Evolutionary conservation across 306 rosid genomes (phyloP), one percentile per base, ranked within the genome.

Genomic region (Dryas alaskensis): DNA sequence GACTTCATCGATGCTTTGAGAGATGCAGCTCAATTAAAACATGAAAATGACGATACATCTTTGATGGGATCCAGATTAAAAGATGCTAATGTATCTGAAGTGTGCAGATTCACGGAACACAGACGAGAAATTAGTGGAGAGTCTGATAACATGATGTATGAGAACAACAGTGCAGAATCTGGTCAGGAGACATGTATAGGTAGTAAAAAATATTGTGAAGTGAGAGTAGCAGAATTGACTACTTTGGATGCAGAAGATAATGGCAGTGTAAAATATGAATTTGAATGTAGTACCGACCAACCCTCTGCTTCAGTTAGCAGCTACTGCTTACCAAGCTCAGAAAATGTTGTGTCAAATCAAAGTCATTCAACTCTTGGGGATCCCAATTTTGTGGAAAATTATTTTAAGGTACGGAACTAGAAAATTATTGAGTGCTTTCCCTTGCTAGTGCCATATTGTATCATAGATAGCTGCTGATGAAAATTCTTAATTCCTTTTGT

Each of bases 301-400:
- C 70, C 83, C 65, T 83, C 85, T 66, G 64, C 80, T 48, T 88
- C 92, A 61, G 78, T 65, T 40, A 69, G 76, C 50, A 79, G 80
- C 48, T 63, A 66, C 48, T 58, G 81, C 85, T 65, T 83, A n/a
- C 71, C 91, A 68, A 83, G 47, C 65, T 75, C 80, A 65, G 71
- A 65, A 55, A 72, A 73, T 61, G n/a, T 51, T 61, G 85, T 81
- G 81, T 85, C 86, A 84, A 80, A 84, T 70, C 83, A 70, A 71
- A 60, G 83, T 67, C 96, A 88, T 84, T 91, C 96, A 75, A 89
- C 91, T 83, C 81, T 86, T 58, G 75, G 46, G 42, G 93, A 89
- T 84, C 90, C 94, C 47, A 87, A 91, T 83, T 91, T 91, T 79
- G 96, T 93, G 81, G 94, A 93, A 79, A 91, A 89, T 67, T 93